Evolutionary conservation across 2,329 filamentous ascomycete species (phyloP), one percentile per base, ranked within the genome.

Genomic region (Trichophyton mentagrophytes): DNA sequence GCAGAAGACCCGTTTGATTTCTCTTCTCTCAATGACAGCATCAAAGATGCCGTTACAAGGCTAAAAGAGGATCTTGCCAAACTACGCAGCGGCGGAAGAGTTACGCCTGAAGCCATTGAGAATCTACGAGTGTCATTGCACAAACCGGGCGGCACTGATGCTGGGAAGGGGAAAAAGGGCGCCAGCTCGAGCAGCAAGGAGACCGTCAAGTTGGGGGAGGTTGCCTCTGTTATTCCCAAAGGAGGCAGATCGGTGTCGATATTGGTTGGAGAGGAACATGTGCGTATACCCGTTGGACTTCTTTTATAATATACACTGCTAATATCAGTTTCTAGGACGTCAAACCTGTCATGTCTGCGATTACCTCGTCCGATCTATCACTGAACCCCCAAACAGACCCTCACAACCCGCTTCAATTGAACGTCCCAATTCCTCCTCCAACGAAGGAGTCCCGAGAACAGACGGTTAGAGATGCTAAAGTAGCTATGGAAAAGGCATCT

Each of bases 141-240:
- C n/a, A 57, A 17, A 8, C 20, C n/a, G 15, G 30, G n/a, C 22
- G n/a, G 33, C 40, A 9, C 17, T 2, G 55, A 42, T 20, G 55
- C 6, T 25, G 55, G 55, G 9, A 42, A 38, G 30, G 38, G 38
- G 30, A 63, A 64, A n/a, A 60, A 60, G 9, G 38, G 15, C 25
- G 62, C 59, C 8, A 33, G 38, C 40, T 47, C 57, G 20, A 67
- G 60, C 22, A 67, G 60, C 20, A 82, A 80, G 62, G 75, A 80
- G 62, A 80, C 72, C 1, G 77, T 81, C 57, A 78, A 74, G 64
- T 66, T 89, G 58, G 78, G 80, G 8, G 85, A 87, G 68, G 68
- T 89, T 61, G 85, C 85, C 2, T 85, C 87, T 68, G 82, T 88
- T 15, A 76, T 88, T 44, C 83, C 84, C 0, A 84, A 85, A 67